These are phyloP conservation scores for Fonsecaea nubica DNA, from an alignment of 2,329 filamentous ascomycete genomes.

Conservation along the genomic window DNA sequence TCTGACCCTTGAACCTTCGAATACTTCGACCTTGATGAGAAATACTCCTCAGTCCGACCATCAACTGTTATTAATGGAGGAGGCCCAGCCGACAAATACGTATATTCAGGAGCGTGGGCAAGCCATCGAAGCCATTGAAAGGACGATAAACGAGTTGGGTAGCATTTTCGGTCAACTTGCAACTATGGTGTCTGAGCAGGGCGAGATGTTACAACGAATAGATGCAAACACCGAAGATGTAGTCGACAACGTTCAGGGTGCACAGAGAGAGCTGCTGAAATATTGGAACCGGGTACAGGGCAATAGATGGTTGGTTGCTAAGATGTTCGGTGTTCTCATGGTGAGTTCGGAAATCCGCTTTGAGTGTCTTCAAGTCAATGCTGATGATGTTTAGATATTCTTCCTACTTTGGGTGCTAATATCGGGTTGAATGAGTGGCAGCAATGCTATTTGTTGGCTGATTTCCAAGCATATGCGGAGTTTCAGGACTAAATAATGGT, in stretches of 20 bases:
- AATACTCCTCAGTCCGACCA: constrained; percentile 73
- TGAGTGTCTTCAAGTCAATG: neutral
- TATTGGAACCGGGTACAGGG: constrained; percentile 95
- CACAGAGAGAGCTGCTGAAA: constrained; percentile 91
- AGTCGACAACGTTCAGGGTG: constrained; percentile 97
- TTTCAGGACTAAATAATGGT: neutral
- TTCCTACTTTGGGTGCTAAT: constrained; percentile 77
- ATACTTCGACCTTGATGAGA: constrained; percentile 55
- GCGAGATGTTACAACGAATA: constrained; percentile 88
- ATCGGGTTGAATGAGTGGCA: constrained; percentile 42
- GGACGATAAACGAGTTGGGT: constrained; percentile 90
- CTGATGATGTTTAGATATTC: constrained; percentile 66
- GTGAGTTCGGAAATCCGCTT: constrained; percentile 43
- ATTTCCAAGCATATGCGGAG: neutral
- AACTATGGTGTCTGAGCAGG: constrained; percentile 96
- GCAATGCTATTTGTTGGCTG: constrained; percentile 4
- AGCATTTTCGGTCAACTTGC: constrained; percentile 93
- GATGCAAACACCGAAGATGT: constrained; percentile 98
- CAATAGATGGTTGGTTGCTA: constrained; percentile 92
- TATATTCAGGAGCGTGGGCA: constrained; percentile 95
- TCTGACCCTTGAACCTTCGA: constrained; percentile 77
- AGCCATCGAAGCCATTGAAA: constrained; percentile 95
- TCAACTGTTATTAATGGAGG: constrained; percentile 90
- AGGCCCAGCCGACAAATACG: constrained; percentile 80
- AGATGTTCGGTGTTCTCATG: constrained; percentile 84